Evolutionary conservation across 768 basidiomycete genomes (phyloP), one percentile per base, ranked within the genome.

Genomic region (Leucosporidium yakuticum): DNA sequence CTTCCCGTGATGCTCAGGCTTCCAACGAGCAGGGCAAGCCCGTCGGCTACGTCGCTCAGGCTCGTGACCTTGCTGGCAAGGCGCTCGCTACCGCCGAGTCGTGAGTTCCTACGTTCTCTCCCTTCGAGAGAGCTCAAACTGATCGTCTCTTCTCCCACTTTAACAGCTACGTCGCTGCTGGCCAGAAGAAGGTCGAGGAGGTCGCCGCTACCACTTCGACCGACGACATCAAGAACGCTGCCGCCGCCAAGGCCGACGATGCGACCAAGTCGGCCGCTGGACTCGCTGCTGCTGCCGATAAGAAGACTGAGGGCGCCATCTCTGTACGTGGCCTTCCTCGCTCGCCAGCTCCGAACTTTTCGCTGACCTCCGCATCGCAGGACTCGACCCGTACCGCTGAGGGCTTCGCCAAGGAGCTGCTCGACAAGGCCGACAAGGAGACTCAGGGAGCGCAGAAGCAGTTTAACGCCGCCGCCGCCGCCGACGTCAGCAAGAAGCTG

Each of bases 121-220:
- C 8, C 54, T 2, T 25, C 50, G 12, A 23, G 23, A 39, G 5
- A 2, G 8, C 14, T 27, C 20, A 14, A 19, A 19, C 50, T 39
- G 11, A 50, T 27, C 5, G 14, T 21, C 19, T 44, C 47, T 34
- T 25, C 17, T 21, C 11, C 8, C 19, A 25, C 48, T 50, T 21
- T 1, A 9, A 29, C 34, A 61, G 65, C 39, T 44, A 55, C 60
- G 60, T 55, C 48, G 63, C 70, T 1, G 44, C 66, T 0, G 67
- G 61, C 27, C n/a, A 58, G 36, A 68, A 71, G 70, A 62, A 71
- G 70, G 64, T 56, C 4, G 47, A 65, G 50, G 67, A 71, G 70
- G 47, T 64, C 7, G 19, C 56, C 6, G 25, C 31, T 8, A n/a
- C n/a, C 54, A 27, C n/a, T 20, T 25, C 58, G 14, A 23, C 21